Evolutionary conservation across 768 basidiomycete species (phyloP).

Genomic region (Mycena floridula): DNA sequence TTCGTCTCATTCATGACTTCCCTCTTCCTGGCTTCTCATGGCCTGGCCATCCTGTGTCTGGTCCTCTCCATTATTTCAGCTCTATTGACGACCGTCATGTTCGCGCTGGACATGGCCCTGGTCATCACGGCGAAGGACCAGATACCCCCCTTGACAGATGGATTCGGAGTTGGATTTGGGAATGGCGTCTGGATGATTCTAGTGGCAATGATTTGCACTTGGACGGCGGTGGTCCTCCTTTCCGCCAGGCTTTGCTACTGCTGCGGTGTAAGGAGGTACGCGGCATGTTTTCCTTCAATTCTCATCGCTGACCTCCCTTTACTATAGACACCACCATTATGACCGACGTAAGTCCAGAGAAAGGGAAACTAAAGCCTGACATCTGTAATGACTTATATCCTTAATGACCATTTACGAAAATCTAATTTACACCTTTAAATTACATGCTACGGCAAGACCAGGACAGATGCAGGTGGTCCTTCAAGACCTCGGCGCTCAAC

Average conservation of each 20-base stretch:
- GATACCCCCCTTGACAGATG: constrained; percentile 31
- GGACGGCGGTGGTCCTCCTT: constrained; percentile 56
- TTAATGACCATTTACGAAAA: too few relatives aligned
- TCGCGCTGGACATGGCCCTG: constrained; percentile 59
- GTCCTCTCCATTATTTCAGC: constrained; percentile 51
- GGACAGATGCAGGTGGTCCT: neutral
- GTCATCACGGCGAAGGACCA: constrained; percentile 44
- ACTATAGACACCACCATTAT: too few relatives aligned
- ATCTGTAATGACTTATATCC: too few relatives aligned
- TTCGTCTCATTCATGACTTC: constrained; percentile 46
- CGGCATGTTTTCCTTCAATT: too few relatives aligned
- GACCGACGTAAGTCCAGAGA: too few relatives aligned
- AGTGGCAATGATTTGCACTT: constrained; percentile 44
- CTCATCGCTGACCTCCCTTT: too few relatives aligned
- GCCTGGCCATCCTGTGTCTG: constrained; percentile 51
- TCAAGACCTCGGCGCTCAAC: neutral
- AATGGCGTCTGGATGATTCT: constrained; percentile 73
- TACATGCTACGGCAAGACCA: constrained; percentile 1
- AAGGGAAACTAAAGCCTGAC: too few relatives aligned
- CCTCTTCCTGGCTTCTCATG: constrained; percentile 54
- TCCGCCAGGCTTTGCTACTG: constrained; percentile 63
- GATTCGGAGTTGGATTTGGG: constrained; percentile 50
- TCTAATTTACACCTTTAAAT: too few relatives aligned
- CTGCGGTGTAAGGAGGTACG: constrained; percentile 51
- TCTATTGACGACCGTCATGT: constrained; percentile 45